These are phyloP conservation scores for Purpureocillium takamizusanense DNA, from an alignment of 2,329 filamentous ascomycete species.

Conservation along the genomic window DNA sequence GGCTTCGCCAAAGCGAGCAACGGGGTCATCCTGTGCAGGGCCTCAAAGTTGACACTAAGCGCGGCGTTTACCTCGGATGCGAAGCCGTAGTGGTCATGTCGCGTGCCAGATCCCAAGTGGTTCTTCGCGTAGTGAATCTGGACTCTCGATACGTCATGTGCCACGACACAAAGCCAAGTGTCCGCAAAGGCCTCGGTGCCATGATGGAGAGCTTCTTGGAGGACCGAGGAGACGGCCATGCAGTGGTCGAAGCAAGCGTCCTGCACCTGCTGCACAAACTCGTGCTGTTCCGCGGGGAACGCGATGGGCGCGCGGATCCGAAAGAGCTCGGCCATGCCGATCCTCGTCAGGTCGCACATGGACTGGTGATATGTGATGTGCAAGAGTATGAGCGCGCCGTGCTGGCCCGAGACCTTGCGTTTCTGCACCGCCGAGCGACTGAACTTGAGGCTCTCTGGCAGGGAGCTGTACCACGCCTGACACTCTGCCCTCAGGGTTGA, in stretches of 20 bases:
- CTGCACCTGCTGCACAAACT: slow-evolving; percentile 1
- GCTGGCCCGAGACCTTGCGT: slow-evolving; percentile 1
- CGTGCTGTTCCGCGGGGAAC: neutral
- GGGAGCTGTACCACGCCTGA: neutral
- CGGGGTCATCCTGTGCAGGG: neutral
- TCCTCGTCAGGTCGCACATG: neutral
- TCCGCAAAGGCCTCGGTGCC: neutral
- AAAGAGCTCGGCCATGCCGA: slow-evolving; percentile 1
- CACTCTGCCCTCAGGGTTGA: neutral
- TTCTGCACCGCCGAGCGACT: slow-evolving; percentile 1
- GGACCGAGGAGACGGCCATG: neutral
- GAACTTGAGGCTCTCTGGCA: neutral
- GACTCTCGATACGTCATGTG: neutral
- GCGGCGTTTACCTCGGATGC: neutral
- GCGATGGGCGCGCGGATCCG: neutral
- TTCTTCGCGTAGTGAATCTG: neutral
- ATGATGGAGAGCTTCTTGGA: slow-evolving; percentile 1
- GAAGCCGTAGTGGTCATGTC: neutral
- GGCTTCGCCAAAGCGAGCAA: neutral
- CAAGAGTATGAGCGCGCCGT: slow-evolving; percentile 1
- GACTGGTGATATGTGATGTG: slow-evolving; percentile 1
- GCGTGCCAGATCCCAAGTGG: neutral
- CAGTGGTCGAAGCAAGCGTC: slow-evolving; percentile 2
- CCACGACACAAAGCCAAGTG: slow-evolving; percentile 1
- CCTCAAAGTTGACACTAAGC: neutral